A percentile compares a stretch with the other conserved stretches of the same genome.
phyloP scores from a whole-genome alignment of 2,329 filamentous ascomycete species.

The Nemania sp. region DNA sequence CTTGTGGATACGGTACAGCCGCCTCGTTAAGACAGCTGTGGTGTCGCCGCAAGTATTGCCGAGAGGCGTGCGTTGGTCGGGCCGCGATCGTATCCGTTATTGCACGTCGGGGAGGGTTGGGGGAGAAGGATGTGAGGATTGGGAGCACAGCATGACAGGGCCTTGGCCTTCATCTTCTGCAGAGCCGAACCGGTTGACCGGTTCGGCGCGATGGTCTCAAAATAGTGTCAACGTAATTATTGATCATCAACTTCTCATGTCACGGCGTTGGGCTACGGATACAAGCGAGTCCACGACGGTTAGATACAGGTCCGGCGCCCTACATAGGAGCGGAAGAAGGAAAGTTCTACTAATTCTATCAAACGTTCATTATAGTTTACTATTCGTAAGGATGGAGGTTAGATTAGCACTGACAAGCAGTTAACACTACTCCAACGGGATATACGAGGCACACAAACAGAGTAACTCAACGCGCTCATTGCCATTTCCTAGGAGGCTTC shows the following conservation, averaged over 20 bases:
- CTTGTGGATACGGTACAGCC: not conserved
- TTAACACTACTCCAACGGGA: not conserved
- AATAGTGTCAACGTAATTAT: not conserved
- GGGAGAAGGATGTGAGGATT: constrained; percentile 8
- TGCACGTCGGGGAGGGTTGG: not conserved
- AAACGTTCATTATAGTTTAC: not conserved
- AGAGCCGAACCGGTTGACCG: not conserved
- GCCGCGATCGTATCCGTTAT: not conserved
- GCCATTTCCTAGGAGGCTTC: not conserved
- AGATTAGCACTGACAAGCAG: not conserved
- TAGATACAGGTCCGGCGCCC: constrained; percentile 1
- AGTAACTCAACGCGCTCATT: not conserved
- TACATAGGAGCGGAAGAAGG: constrained; percentile 18
- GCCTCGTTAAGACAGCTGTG: constrained; percentile 22
- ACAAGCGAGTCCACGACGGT: not conserved
- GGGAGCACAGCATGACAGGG: constrained; percentile 22
- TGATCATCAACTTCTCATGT: not conserved
- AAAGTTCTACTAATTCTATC: not conserved
- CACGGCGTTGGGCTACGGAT: not conserved
- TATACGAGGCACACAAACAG: not conserved
- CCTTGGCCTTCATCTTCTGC: not conserved
- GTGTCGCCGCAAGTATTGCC: constrained; percentile 7
- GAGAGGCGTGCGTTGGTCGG: not conserved
- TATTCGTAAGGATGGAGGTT: not conserved
- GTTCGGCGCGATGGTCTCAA: not conserved